These are phyloP conservation scores for Nephelium lappaceum DNA, from an alignment of 345 rosid genomes.

Conservation along the genomic window DNA sequence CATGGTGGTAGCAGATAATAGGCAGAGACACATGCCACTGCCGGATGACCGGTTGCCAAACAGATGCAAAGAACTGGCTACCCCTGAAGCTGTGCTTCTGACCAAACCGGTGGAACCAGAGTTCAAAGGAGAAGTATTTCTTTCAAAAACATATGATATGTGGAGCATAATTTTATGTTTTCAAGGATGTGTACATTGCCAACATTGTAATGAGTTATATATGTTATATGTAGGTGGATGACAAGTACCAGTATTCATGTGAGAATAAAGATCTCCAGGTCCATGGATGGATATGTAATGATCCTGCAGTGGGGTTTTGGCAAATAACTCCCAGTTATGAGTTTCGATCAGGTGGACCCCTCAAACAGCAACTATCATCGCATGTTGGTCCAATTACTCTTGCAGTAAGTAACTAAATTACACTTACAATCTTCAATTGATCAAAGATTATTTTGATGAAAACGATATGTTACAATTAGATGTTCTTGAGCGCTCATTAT, in stretches of 20 bases:
- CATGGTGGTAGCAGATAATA: constrained; percentile 69
- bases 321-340: constrained; percentile 68
- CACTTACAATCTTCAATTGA: not conserved
- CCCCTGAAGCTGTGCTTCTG: constrained; percentile 83
- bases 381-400: constrained; percentile 62
- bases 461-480: constrained; percentile 36
- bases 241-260: constrained; percentile 83
- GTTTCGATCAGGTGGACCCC: constrained; percentile 60
- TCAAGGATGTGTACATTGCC: not conserved
- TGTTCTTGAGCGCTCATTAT: constrained; percentile 91
- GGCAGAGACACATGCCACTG: constrained; percentile 77
- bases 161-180: not conserved
- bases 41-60: constrained; percentile 67
- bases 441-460: not conserved
- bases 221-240: constrained; percentile 63
- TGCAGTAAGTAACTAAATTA: constrained; percentile 39
- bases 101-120: constrained; percentile 74
- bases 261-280: constrained; percentile 73
- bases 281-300: constrained; percentile 79
- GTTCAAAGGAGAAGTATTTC: constrained; percentile 74
- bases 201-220: not conserved
- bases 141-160: not conserved
- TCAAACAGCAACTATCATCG: constrained; percentile 64
- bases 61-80: constrained; percentile 58
- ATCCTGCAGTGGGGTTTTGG: constrained; percentile 77